Base-by-base conservation (phyloP, 2,329 filamentous ascomycete genomes). In the Pyrenophora tritici-repentis region DNA sequence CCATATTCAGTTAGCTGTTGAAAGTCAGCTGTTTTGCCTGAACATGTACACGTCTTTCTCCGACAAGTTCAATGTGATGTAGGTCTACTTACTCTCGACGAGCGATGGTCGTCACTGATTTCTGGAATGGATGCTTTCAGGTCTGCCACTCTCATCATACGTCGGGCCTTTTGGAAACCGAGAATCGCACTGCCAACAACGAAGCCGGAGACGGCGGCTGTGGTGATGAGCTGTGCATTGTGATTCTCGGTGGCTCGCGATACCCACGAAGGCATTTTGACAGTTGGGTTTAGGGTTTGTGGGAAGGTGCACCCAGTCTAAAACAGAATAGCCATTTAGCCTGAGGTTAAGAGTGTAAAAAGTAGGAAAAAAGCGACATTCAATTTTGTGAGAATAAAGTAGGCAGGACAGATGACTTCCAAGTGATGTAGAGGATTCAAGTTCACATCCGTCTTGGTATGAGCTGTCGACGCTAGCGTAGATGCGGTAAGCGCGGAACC, bases 221-320 rank as follows among this genome's bases (percentile, higher is more conserved):
- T 91, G 3, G 86, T 83, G 14, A 85, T 82, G 31, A 94, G 77
- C 70, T 91, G 89, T 35, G 78, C 72, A 62, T 76, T 72, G 65
- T 79, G 79, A 34, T 76, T 79, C 33, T 73, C 70, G 4, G 74
- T 73, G 26, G 73, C 67, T 41, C 75, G 70, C 51, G 75, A 70
- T 56, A 79, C 66, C 77, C 77, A 79, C 49, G 73, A 74, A 59
- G 75, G 76, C 77, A 79, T 79, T 17, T 56, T 55, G 53, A 33
- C 26, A 26, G n/a, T 43, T 31, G 29, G 35, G 31, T 29, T 38
- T 36, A 45, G 9, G 37, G 45, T 43, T 22, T 16, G 36, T 41
- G 42, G 24, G 39, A 51, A 40, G 10, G 16, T 35, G 36, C 32
- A 22, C 47, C 35, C 22, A 33, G 9, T 33, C 37, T 47, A 55